These are phyloP conservation scores for Daldinia decipiens DNA, from an alignment of 495 filamentous ascomycete species.

Conservation along the genomic window DNA sequence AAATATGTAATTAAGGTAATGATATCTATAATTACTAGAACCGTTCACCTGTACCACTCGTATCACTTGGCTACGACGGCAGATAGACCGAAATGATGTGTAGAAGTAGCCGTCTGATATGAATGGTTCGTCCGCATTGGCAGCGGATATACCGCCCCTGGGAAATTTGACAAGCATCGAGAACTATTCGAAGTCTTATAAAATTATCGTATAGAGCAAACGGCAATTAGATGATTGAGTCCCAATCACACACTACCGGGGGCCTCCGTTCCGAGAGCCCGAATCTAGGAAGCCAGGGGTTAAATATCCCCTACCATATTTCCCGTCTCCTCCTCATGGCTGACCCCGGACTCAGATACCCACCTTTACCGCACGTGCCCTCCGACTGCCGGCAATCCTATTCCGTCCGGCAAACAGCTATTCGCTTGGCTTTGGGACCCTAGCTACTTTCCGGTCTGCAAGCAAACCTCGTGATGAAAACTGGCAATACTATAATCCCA, in stretches of 20 bases:
- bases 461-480: background rate
- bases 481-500: background rate
- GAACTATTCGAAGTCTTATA: slow-evolving; percentile 22
- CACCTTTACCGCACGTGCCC: slow-evolving; percentile 10
- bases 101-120: background rate
- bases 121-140: slow-evolving; percentile 2
- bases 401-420: slow-evolving; percentile 15
- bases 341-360: slow-evolving; percentile 23
- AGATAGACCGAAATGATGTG: background rate
- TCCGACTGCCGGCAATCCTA: slow-evolving; percentile 31
- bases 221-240: slow-evolving; percentile 43
- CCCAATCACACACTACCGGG: slow-evolving; percentile 15
- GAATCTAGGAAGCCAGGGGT: slow-evolving; percentile 22
- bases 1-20: slow-evolving; percentile 27
- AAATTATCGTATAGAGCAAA: slow-evolving; percentile 20
- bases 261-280: slow-evolving; percentile 29
- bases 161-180: slow-evolving; percentile 8
- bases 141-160: slow-evolving; percentile 13
- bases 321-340: slow-evolving; percentile 22
- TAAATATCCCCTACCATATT: slow-evolving; percentile 15
- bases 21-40: slow-evolving; percentile 23
- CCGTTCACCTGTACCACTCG: slow-evolving; percentile 27
- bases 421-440: background rate
- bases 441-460: background rate
- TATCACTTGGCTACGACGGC: slow-evolving; percentile 19